A percentile compares a stretch with the other conserved stretches of the same genome.
Conservation (phyloP, 306 rosid species). For the Prunus mira region DNA sequence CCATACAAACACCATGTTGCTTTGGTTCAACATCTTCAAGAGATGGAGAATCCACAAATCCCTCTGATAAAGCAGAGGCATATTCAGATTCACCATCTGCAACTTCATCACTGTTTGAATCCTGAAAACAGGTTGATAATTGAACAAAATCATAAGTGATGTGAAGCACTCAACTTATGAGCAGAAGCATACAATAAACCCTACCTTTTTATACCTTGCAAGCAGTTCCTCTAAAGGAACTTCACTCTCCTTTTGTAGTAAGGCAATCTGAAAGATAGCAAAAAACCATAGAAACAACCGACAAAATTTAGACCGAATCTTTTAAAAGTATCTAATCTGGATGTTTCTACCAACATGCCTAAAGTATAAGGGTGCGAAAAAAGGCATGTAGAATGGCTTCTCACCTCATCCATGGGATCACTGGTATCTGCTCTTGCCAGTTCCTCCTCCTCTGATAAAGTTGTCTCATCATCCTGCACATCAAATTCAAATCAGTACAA, state of each 20-base stretch:
- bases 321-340: background rate
- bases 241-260: conserved; percentile 88
- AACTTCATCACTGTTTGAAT: conserved; percentile 37
- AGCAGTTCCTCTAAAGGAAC: conserved; percentile 86
- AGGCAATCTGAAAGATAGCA: conserved; percentile 57
- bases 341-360: background rate
- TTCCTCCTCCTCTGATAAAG: conserved; percentile 94
- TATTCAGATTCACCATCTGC: conserved; percentile 54
- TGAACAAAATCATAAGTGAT: conserved; percentile 13
- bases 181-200: conserved; percentile 32
- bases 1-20: conserved; percentile 38
- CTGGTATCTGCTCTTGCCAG: conserved; percentile 60
- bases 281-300: conserved; percentile 21
- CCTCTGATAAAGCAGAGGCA: conserved; percentile 67
- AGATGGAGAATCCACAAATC: conserved; percentile 45
- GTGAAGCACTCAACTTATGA: conserved; percentile 22
- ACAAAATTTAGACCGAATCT: background rate
- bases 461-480: conserved; percentile 92
- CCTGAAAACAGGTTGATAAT: conserved; percentile 45
- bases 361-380: conserved; percentile 6
- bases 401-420: conserved; percentile 78
- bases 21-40: conserved; percentile 42
- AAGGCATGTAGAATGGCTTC: conserved; percentile 24
- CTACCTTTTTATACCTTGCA: conserved; percentile 93
- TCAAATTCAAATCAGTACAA: conserved; percentile 14